phyloP scores from a whole-genome alignment of 805 yeast species.

The Ogataea salicorniae region DNA sequence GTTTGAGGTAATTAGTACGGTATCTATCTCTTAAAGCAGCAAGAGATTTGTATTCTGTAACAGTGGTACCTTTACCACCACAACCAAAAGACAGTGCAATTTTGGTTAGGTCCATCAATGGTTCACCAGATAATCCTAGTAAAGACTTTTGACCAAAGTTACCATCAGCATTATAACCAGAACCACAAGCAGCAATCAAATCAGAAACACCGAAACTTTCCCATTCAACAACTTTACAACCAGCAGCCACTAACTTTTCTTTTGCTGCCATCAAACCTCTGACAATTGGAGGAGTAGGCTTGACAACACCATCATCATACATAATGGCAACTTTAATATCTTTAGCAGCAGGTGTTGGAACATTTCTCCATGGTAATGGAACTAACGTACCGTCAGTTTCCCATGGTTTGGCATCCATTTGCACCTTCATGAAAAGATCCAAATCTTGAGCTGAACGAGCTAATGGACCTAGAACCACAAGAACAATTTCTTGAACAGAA shows the following conservation, averaged over 20 bases:
- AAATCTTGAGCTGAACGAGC: conserved; percentile 46
- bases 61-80: no score
- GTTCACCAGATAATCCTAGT: no score
- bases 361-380: conserved; percentile 48
- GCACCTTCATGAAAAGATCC: conserved; percentile 40
- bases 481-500: conserved; percentile 38
- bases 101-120: no score
- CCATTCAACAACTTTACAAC: no score
- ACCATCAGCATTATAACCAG: no score
- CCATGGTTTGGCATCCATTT: conserved; percentile 52
- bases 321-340: conserved; percentile 42
- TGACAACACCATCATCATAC: conserved; percentile 43
- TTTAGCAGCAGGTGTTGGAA: conserved; percentile 11
- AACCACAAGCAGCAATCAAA: no score
- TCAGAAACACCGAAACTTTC: no score
- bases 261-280: conserved; percentile 40
- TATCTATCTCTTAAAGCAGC: no score
- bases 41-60: no score
- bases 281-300: conserved; percentile 45
- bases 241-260: conserved; percentile 19
- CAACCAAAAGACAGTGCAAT: no score
- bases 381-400: conserved; percentile 40
- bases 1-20: no score
- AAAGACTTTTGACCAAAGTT: no score
- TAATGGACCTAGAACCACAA: conserved; percentile 43